A percentile compares a stretch with the other conserved stretches of the same genome.
Evolutionary conservation across 2,329 filamentous ascomycete genomes (phyloP).

Genomic region (Emmonsiellopsis sp.): DNA sequence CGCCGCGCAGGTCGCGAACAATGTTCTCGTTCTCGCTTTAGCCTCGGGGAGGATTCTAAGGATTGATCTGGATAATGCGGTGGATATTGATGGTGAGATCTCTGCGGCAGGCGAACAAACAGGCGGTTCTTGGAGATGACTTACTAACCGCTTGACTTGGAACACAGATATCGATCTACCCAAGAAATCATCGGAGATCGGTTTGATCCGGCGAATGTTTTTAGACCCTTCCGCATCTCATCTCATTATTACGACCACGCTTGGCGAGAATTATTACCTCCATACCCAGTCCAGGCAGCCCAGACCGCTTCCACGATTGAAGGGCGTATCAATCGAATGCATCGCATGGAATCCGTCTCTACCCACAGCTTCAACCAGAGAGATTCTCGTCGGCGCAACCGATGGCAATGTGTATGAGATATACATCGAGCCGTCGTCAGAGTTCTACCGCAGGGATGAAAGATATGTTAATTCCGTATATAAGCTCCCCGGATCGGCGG

Average conservation of each 20-base stretch:
- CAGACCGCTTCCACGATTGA: slow-evolving; percentile 68
- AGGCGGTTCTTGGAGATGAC: background rate
- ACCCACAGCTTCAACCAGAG: slow-evolving; percentile 85
- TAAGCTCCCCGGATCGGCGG: slow-evolving; percentile 69
- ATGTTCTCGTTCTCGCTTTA: slow-evolving; percentile 85
- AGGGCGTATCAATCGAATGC: slow-evolving; percentile 78
- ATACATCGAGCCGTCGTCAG: slow-evolving; percentile 86
- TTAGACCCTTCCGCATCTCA: slow-evolving; percentile 95
- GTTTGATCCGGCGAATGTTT: slow-evolving; percentile 91
- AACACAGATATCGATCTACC: slow-evolving; percentile 83
- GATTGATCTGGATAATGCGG: slow-evolving; percentile 86
- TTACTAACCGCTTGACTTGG: background rate
- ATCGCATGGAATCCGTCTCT: slow-evolving; percentile 91
- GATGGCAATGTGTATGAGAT: slow-evolving; percentile 93
- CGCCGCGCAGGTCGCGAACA: slow-evolving; percentile 92
- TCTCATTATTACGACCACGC: slow-evolving; percentile 78
- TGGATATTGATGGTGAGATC: slow-evolving; percentile 76
- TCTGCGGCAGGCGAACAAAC: background rate
- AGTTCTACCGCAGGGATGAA: slow-evolving; percentile 93
- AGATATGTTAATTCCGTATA: slow-evolving; percentile 80
- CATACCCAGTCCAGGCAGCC: slow-evolving; percentile 89
- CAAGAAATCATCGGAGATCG: slow-evolving; percentile 82
- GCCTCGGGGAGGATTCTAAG: slow-evolving; percentile 86
- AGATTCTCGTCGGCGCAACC: slow-evolving; percentile 84
- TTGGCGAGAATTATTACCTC: slow-evolving; percentile 95